Conservation (phyloP, 208 protist genomes). For the Jaenimonas drosophilae region DNA sequence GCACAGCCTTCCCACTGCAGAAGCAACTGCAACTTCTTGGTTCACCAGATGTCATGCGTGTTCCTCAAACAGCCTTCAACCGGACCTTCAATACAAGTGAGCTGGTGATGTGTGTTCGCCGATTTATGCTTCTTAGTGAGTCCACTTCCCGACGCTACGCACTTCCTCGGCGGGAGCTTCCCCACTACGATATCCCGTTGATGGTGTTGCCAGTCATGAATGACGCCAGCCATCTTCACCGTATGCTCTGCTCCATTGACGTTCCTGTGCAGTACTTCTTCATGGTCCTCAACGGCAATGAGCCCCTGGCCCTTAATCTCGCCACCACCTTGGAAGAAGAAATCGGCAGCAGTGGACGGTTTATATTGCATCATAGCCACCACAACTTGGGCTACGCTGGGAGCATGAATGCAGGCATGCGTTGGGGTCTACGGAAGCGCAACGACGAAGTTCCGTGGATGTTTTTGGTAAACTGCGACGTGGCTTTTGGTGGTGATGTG, state of each 20-base stretch:
- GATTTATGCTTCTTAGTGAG: no score
- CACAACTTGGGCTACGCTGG: conserved; percentile 10
- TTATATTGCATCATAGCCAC: conserved; percentile 6
- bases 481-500: conserved; percentile 9
- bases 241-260: conserved; percentile 14
- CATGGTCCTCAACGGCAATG: conserved; percentile 13
- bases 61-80: no score
- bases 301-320: conserved; percentile 3
- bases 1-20: no score
- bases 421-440: conserved; percentile 1
- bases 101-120: no score
- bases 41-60: no score
- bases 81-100: no score
- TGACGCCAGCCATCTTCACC: conserved; percentile 7
- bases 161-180: no score
- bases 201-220: conserved; percentile 13
- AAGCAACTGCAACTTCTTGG: no score
- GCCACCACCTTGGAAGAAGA: conserved; percentile 3
- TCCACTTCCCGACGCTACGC: no score
- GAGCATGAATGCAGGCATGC: conserved; percentile 8
- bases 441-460: conserved; percentile 10
- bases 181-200: conserved; percentile 13
- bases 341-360: conserved; percentile 8
- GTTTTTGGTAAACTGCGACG: conserved; percentile 13
- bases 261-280: conserved; percentile 11